phyloP scores from a whole-genome alignment of 768 basidiomycete genomes.

The Pluteus cervinus region DNA sequence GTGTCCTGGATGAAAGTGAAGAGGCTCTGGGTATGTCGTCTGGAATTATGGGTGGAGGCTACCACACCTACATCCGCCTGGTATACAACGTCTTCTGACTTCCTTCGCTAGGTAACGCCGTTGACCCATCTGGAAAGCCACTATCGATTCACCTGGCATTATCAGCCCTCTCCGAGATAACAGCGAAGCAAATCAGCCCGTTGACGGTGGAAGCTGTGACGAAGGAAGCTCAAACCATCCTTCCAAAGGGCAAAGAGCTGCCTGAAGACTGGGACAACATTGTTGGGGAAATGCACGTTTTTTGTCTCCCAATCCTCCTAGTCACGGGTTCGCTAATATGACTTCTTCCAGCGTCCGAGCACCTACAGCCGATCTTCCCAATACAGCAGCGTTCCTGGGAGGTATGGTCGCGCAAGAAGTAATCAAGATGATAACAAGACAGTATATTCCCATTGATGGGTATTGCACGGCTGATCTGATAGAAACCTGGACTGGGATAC shows the following conservation, averaged over 20 bases:
- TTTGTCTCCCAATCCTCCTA: not conserved
- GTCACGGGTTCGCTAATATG: constrained; percentile 8
- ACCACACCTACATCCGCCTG: constrained; percentile 2
- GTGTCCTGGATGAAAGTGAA: constrained; percentile 44
- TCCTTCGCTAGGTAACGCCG: constrained; percentile 30
- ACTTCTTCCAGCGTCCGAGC: constrained; percentile 54
- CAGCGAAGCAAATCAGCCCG: constrained; percentile 19
- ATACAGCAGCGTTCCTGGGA: constrained; percentile 89
- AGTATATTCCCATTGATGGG: constrained; percentile 88
- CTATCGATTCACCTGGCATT: constrained; percentile 68
- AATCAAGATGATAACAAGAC: constrained; percentile 95
- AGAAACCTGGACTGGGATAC: constrained; percentile 68
- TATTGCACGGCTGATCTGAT: constrained; percentile 82
- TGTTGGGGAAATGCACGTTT: constrained; percentile 74
- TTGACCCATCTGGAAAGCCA: constrained; percentile 42
- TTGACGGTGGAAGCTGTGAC: constrained; percentile 45
- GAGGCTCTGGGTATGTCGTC: constrained; percentile 39
- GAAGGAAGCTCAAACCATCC: constrained; percentile 39
- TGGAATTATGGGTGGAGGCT: not conserved
- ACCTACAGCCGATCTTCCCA: constrained; percentile 83
- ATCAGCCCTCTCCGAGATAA: constrained; percentile 45
- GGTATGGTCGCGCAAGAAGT: constrained; percentile 94
- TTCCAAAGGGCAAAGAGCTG: constrained; percentile 44
- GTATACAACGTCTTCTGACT: constrained; percentile 3
- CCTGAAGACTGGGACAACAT: constrained; percentile 53